Evolutionary conservation across 192 early-diverging fungal species (phyloP).

Genomic region (Hyaloraphidium curvatum): DNA sequence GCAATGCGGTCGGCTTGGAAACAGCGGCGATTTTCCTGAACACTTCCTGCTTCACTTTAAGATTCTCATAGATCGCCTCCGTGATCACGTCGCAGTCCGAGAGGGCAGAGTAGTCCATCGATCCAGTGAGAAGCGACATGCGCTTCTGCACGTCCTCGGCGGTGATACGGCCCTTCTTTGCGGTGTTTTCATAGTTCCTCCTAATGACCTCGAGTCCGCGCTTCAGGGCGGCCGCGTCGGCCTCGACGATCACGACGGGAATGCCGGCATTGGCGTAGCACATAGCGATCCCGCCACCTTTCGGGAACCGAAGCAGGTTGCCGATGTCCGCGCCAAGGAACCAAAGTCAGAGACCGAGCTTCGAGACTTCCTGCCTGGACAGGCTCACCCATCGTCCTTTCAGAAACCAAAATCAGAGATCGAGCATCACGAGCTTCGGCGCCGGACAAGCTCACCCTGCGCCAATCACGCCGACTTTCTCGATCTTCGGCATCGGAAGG

Average conservation of each 20-base stretch:
- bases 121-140: background rate
- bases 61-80: background rate
- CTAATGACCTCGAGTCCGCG: background rate
- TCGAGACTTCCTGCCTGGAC: too few relatives aligned
- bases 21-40: background rate
- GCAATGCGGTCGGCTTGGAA: background rate
- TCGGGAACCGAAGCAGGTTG: too few relatives aligned
- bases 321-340: too few relatives aligned
- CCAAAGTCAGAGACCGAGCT: too few relatives aligned
- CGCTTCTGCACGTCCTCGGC: background rate
- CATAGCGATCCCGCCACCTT: background rate
- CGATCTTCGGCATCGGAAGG: too few relatives aligned
- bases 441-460: too few relatives aligned
- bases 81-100: background rate
- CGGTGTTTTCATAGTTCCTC: background rate
- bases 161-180: background rate
- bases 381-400: too few relatives aligned
- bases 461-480: too few relatives aligned
- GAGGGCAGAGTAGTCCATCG: background rate
- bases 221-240: background rate
- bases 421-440: too few relatives aligned
- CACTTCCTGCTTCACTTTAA: slow-evolving; percentile 1
- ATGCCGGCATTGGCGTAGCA: background rate
- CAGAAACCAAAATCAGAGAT: too few relatives aligned
- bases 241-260: background rate